These are phyloP conservation scores for Hyaloscypha hepaticicola DNA, from an alignment of 495 filamentous ascomycete genomes.

Conservation along the genomic window DNA sequence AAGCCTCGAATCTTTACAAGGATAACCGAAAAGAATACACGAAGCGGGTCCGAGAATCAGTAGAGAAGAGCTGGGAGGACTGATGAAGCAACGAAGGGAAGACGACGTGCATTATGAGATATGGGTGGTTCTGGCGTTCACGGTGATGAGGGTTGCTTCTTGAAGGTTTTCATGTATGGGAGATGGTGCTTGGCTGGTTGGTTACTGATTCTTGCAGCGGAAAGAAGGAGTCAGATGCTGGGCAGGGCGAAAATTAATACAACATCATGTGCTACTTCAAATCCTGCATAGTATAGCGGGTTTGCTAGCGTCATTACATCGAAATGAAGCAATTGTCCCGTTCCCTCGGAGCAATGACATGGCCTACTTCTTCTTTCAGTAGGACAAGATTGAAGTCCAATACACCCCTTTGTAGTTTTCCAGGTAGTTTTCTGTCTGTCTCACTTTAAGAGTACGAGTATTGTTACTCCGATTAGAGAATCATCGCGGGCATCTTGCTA, in stretches of 20 bases:
- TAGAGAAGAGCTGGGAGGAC: slow-evolving; percentile 99
- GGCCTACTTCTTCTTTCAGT: neutral
- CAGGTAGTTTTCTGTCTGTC: too few species aligned
- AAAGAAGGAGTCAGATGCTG: neutral
- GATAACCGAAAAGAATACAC: slow-evolving; percentile 95
- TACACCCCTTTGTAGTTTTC: too few species aligned
- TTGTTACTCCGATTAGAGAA: neutral
- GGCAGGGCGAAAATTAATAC: neutral
- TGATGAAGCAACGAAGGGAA: slow-evolving; percentile 36
- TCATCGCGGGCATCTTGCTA: slow-evolving; percentile 5
- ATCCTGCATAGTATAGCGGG: slow-evolving; percentile 22
- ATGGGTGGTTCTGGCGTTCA: slow-evolving; percentile 23
- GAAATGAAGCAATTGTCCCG: neutral
- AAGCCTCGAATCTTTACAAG: slow-evolving; percentile 98
- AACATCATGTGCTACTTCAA: neutral
- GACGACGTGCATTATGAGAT: slow-evolving; percentile 3
- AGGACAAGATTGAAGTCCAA: too few species aligned
- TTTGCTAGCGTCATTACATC: slow-evolving; percentile 4
- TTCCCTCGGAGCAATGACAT: neutral
- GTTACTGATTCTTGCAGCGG: neutral
- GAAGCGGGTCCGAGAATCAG: slow-evolving; percentile 92
- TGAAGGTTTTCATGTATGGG: neutral
- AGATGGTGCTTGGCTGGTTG: neutral
- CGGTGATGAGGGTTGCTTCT: neutral
- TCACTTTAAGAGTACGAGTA: too few species aligned